These are phyloP conservation scores for Trichoderma endophyticum DNA, from an alignment of 2,329 filamentous ascomycete genomes.

Conservation along the genomic window DNA sequence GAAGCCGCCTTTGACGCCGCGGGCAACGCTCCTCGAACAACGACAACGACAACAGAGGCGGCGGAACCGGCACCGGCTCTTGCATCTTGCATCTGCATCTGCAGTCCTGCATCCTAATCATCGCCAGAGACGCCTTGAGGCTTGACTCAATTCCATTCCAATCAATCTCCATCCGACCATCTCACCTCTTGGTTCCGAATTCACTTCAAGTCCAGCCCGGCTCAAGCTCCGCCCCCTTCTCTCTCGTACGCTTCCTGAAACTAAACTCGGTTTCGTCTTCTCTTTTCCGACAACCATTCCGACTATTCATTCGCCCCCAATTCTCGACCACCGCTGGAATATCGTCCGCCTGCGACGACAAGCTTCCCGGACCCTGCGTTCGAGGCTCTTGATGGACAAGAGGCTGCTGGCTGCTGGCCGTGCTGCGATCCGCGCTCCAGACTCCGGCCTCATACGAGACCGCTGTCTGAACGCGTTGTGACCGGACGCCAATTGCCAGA, in stretches of 20 bases:
- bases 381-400: constrained; percentile 37
- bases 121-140: background rate
- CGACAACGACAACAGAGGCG: background rate
- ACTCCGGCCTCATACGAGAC: constrained; percentile 30
- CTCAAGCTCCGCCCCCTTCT: background rate
- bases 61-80: background rate
- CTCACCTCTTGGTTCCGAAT: background rate
- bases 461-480: constrained; percentile 29
- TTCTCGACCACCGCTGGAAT: background rate
- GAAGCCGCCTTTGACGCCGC: background rate
- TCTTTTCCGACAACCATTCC: background rate
- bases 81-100: background rate
- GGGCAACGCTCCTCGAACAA: background rate
- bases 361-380: background rate
- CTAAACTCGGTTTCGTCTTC: background rate
- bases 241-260: background rate
- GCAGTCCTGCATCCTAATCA: background rate
- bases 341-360: background rate
- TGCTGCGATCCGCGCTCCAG: constrained; percentile 31
- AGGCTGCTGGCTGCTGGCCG: constrained; percentile 36
- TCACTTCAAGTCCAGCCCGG: background rate
- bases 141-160: background rate
- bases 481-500: constrained; percentile 28
- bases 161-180: background rate
- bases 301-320: background rate